These are phyloP conservation scores for Lentinus tigrinus DNA, from an alignment of 768 basidiomycete genomes.

Conservation along the genomic window DNA sequence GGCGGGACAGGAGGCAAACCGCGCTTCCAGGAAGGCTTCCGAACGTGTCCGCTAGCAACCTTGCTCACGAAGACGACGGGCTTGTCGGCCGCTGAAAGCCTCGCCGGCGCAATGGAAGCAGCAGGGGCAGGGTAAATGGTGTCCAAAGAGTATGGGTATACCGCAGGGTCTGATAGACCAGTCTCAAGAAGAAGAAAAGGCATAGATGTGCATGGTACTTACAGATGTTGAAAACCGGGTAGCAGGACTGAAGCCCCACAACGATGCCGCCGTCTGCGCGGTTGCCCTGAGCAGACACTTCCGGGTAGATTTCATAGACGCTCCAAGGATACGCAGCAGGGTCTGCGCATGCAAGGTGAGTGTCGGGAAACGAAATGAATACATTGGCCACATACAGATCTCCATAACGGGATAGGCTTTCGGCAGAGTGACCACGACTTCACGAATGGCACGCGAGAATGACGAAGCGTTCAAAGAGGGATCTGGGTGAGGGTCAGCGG, in stretches of 20 bases:
- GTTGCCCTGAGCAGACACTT: not conserved
- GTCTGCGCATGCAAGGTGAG: not conserved
- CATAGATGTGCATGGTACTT: not conserved
- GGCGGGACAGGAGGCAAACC: slow-evolving; percentile 22
- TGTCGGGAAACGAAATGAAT: not conserved
- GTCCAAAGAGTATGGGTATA: slow-evolving; percentile 22
- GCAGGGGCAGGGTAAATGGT: slow-evolving; percentile 16
- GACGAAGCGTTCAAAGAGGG: not conserved
- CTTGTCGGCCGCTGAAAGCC: not conserved
- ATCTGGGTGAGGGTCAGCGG: not conserved
- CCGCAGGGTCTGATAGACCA: slow-evolving; percentile 19
- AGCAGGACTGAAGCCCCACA: slow-evolving; percentile 2
- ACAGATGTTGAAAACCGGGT: slow-evolving; percentile 23
- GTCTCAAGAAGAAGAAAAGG: not conserved
- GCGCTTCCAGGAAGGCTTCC: slow-evolving; percentile 9
- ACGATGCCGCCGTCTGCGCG: not conserved
- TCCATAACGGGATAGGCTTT: slow-evolving; percentile 18
- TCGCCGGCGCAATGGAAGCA: not conserved
- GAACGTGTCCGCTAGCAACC: slow-evolving; percentile 1
- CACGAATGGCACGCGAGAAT: too few species aligned
- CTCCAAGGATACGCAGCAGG: slow-evolving; percentile 17
- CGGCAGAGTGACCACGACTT: not conserved
- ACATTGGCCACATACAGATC: slow-evolving; percentile 15
- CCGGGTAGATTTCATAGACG: slow-evolving; percentile 11
- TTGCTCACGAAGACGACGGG: not conserved